Evolutionary conservation across 2,329 filamentous ascomycete species (phyloP), one percentile per base, ranked within the genome.

Genomic region (Neopestalotiopsis sp.): DNA sequence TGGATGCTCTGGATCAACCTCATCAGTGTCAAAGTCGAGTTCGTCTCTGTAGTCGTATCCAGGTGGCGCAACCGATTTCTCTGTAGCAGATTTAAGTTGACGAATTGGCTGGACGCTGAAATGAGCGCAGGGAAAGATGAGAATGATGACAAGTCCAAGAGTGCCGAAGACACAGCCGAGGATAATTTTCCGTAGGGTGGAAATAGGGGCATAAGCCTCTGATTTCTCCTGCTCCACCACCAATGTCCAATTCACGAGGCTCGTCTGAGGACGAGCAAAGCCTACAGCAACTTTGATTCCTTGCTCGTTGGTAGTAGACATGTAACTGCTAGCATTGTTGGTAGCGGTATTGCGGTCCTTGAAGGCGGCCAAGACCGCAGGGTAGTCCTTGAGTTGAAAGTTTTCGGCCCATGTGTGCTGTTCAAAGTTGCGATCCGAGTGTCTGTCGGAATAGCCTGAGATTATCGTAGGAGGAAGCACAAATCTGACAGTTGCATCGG

Each of bases 91-190:
- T 74, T 93, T 92, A 52, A 97, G 83, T 71, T 92, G 86, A 65
- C 92, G 85, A 72, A 97, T 97, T 0, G 95, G 95, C 72, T 90
- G 84, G 61, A 96, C 94, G 63, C 92, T 92, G 69, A 92, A 88
- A 77, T 97, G 94, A 1, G 94, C 94, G 49, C 94, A 89, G 0
- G 94, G 94, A 49, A 95, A 87, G 2, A 94, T 86, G 1, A 97
- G 78, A 9, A 97, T 71, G 3, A 94, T 78, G 65, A 97, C 88
- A 4, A 92, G 84, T 0, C 91, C 94, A 13, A 91, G 87, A 0
- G 94, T 95, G 1, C 92, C 93, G 77, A 97, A 97, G 0, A 97
- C 92, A 70, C 94, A 97, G 4, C 90, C 93, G 2, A 97, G 81
- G 1, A 98, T 87, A 65, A 97, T 93, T 62, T 91, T 90, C 24